phyloP scores from a whole-genome alignment of 108 stramenopile genomes.

The Schizochytrium sp. region DNA sequence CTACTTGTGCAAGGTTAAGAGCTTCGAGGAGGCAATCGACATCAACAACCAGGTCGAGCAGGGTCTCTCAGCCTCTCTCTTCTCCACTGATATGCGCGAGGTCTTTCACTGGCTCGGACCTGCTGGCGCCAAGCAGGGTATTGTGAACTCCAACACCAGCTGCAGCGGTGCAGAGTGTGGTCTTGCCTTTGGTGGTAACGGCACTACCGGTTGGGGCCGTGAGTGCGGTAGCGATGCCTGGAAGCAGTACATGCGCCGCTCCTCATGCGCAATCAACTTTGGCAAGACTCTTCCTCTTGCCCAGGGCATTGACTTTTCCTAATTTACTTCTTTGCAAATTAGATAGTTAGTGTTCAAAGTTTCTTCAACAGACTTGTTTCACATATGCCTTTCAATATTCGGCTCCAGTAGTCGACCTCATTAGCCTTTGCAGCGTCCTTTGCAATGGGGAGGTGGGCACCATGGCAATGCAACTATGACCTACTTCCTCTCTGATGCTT shows the following conservation, averaged over 20 bases:
- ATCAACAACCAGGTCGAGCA: slow-evolving; percentile 68
- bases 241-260: slow-evolving; percentile 73
- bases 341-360: too few species aligned
- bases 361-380: too few species aligned
- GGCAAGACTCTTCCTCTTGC: slow-evolving; percentile 67
- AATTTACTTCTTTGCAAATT: not conserved
- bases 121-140: slow-evolving; percentile 65
- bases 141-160: slow-evolving; percentile 70
- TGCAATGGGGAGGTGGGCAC: too few species aligned
- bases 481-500: too few species aligned
- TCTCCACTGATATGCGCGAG: slow-evolving; percentile 67
- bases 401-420: too few species aligned
- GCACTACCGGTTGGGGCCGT: slow-evolving; percentile 70
- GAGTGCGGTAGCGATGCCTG: slow-evolving; percentile 70
- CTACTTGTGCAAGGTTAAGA: slow-evolving; percentile 66
- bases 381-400: too few species aligned
- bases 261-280: slow-evolving; percentile 71
- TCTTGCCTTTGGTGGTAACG: slow-evolving; percentile 71
- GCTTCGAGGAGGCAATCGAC: slow-evolving; percentile 66
- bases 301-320: slow-evolving; percentile 69
- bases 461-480: too few species aligned
- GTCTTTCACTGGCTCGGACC: slow-evolving; percentile 70
- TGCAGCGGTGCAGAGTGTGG: slow-evolving; percentile 71
- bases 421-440: too few species aligned
- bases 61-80: slow-evolving; percentile 67